These are phyloP conservation scores for Amphirosellinia nigrospora DNA, from an alignment of 495 filamentous ascomycete species.

Conservation along the genomic window DNA sequence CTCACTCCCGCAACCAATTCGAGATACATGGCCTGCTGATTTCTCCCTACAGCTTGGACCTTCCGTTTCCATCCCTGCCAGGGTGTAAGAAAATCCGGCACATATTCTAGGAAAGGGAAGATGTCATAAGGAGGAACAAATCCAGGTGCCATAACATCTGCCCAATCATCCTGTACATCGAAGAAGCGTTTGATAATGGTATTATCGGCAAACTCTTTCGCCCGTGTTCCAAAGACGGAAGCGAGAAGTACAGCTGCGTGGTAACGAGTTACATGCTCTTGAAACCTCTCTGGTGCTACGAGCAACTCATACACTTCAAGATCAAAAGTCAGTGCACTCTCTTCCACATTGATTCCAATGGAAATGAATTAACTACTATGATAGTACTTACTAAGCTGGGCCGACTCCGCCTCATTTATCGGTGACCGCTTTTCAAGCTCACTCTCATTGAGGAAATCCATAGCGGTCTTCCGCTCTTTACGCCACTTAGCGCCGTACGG, in stretches of 20 bases:
- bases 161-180: slow-evolving; percentile 27
- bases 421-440: slow-evolving; percentile 32
- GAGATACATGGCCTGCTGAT: slow-evolving; percentile 25
- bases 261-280: slow-evolving; percentile 35
- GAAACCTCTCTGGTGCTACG: slow-evolving; percentile 20
- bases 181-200: slow-evolving; percentile 26
- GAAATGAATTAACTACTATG: not conserved
- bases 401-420: slow-evolving; percentile 39
- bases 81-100: slow-evolving; percentile 24
- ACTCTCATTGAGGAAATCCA: slow-evolving; percentile 40
- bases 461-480: slow-evolving; percentile 34
- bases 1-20: slow-evolving; percentile 19
- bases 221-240: slow-evolving; percentile 29
- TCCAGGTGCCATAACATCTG: slow-evolving; percentile 48
- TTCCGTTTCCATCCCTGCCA: slow-evolving; percentile 22
- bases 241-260: slow-evolving; percentile 35
- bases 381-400: slow-evolving; percentile 23
- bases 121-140: slow-evolving; percentile 38
- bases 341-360: not conserved
- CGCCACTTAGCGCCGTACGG: slow-evolving; percentile 42
- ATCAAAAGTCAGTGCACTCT: not conserved
- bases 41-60: not conserved
- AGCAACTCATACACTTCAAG: slow-evolving; percentile 30
- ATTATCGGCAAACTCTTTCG: not conserved
- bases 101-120: slow-evolving; percentile 21